Evolutionary conservation across 1,284 basidiomycete genomes (phyloP).

Genomic region (Meira miltonrushii): DNA sequence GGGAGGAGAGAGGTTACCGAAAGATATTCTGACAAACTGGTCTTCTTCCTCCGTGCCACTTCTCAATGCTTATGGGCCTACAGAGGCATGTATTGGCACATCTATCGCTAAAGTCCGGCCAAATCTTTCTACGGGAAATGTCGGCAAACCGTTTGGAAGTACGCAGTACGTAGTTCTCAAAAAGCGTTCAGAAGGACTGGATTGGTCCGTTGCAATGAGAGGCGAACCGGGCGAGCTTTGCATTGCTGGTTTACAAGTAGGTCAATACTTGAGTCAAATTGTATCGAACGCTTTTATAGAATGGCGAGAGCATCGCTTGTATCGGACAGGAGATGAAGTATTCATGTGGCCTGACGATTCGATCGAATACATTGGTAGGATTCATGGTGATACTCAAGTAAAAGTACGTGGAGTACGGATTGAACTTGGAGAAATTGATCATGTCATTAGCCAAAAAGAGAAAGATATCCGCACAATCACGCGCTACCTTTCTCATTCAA

Average conservation of each 20-base stretch:
- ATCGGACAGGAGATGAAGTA: constrained; percentile 46
- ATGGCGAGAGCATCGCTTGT: constrained; percentile 22
- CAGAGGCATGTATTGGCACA: constrained; percentile 47
- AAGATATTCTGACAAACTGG: constrained; percentile 36
- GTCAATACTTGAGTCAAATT: constrained; percentile 27
- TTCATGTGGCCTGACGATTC: constrained; percentile 30
- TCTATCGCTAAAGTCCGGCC: constrained; percentile 37
- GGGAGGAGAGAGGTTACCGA: constrained; percentile 43
- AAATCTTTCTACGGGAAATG: constrained; percentile 23
- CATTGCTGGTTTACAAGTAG: constrained; percentile 44
- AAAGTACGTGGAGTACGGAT: constrained; percentile 47
- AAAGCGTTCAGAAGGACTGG: neutral
- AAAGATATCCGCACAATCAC: neutral
- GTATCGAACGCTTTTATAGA: constrained; percentile 26
- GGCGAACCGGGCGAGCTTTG: constrained; percentile 45
- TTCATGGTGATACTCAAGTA: constrained; percentile 35
- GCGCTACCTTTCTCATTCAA: neutral
- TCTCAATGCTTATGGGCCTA: constrained; percentile 49
- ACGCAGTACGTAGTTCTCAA: constrained; percentile 31
- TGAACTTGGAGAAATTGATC: constrained; percentile 44
- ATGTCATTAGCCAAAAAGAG: constrained; percentile 14
- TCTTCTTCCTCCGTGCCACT: constrained; percentile 27
- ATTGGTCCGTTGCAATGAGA: constrained; percentile 21
- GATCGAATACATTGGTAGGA: constrained; percentile 43
- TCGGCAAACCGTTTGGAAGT: constrained; percentile 42